Evolutionary conservation across 352 stramenopile species (phyloP), one percentile per base, ranked within the genome.

Genomic region (Phytophthora tentaculata): DNA sequence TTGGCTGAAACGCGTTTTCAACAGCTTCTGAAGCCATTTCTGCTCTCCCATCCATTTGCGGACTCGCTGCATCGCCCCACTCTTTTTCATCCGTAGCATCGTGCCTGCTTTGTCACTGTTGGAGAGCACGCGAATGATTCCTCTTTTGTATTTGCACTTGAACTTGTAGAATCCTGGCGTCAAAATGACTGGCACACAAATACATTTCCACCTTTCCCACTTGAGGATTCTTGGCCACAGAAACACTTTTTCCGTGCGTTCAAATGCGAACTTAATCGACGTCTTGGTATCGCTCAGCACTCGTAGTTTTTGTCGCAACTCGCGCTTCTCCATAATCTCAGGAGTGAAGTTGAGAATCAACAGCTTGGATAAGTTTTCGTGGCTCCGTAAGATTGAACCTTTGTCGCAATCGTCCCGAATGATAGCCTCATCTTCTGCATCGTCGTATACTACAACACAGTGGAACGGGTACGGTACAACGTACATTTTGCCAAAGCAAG

Each of bases 281-380:
- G 41, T 48, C 5, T 24, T 48, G 17, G 41, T 23, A 24, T 48
- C 41, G 24, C 41, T 48, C 41, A 48, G 9, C 41, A 48, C 41
- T 4, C n/a, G 41, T n/a, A 48, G n/a, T 24, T 48, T 48, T n/a
- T 48, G 51, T 19, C 23, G 20, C 16, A 52, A 52, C 45, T 52
- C 41, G 7, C n/a, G n/a, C n/a, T 48, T 48, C 41, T 48, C 1
- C 41, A 48, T 48, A n/a, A 48, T 48, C 5, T 48, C 41, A 5
- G n/a, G 41, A 14, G 41, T 48, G 5, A 48, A 48, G 41, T 48
- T 48, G 3, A 48, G n/a, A 48, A 48, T 13, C n/a, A 48, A 12
- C 5, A 48, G 41, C 41, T 48, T 48, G 0, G 41, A 48, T 8
- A 48, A 48, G 41, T 48, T 48, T 23, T 48, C 41, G 41, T 48